Evolutionary conservation across 2,329 filamentous ascomycete genomes (phyloP), one percentile per base, ranked within the genome.

Genomic region (Fonsecaea pedrosoi): DNA sequence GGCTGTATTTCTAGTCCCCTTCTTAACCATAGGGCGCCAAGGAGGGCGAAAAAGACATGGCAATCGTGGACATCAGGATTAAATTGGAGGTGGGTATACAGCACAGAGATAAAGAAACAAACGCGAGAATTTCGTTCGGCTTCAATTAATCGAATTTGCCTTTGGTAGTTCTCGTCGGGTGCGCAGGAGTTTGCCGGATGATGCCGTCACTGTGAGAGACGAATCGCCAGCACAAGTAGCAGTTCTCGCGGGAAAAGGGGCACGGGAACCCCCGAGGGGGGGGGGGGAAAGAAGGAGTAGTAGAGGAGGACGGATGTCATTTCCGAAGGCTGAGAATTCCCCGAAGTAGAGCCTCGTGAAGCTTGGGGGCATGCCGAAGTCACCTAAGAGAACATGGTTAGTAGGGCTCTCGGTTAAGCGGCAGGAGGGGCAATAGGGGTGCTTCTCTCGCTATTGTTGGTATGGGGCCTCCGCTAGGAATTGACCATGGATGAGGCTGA

Each of bases 1-100:
- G 15, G 69, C 66, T 9, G 18, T 74, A 60, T 64, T 65, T n/a
- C 50, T 72, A 38, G 69, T 72, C 18, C 72, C 72, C 6, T 73
- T 72, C 53, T 37, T 73, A 15, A 73, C 71, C 9, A 68, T 74
- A 32, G 70, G 71, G 10, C 66, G 64, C 18, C 72, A 74, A 40
- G 72, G 72, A 3, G 58, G 65, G 13, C 63, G 66, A 34, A 71
- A 72, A 62, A 61, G 65, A 59, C 56, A 21, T 35, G 58, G 35
- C 35, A 63, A 55, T 38, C 35, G 42, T 15, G 38, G 55, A 30
- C 55, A 67, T 21, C 48, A 62, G 37, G 65, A 64, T 61, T 64
- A 32, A 59, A 34, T 57, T 15, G 55, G 34, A 9, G 6, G 4
- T 12, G 50, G 30, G 9, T 50, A 25, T 50, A 50, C 18, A 50